These are phyloP conservation scores for Sophora flavescens DNA, from an alignment of 306 rosid genomes.

Conservation along the genomic window DNA sequence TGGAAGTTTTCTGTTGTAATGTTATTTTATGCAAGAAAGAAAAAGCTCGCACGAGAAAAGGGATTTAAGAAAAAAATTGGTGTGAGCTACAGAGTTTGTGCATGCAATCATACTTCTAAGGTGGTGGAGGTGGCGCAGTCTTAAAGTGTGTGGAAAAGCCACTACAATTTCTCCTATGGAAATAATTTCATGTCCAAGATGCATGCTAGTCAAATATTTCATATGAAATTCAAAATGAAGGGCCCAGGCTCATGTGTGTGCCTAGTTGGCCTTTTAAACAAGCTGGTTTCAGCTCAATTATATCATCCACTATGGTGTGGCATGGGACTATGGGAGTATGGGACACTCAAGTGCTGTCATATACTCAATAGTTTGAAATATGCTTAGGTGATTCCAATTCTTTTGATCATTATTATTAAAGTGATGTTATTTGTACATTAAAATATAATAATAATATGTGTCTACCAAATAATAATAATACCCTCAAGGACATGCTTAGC, in stretches of 20 bases:
- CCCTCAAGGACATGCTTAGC: too few species aligned
- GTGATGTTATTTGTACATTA: too few species aligned
- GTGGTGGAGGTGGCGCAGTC: not conserved
- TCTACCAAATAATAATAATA: too few species aligned
- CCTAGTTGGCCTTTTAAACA: not conserved
- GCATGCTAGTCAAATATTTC: not conserved
- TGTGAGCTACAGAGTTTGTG: conserved; percentile 2
- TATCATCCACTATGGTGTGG: conserved; percentile 3
- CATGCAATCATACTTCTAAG: conserved; percentile 36
- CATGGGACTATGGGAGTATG: not conserved
- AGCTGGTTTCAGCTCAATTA: conserved; percentile 13
- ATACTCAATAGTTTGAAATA: not conserved
- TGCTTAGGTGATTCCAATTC: too few species aligned
- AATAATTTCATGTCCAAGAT: conserved; percentile 21
- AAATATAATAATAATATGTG: too few species aligned
- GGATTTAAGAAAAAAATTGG: not conserved
- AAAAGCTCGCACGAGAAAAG: not conserved
- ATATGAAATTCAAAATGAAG: conserved; percentile 20
- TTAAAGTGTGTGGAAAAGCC: not conserved
- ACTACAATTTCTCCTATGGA: not conserved
- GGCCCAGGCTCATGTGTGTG: not conserved
- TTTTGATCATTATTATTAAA: too few species aligned
- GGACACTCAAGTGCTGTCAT: conserved; percentile 17
- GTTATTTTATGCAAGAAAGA: conserved; percentile 17
- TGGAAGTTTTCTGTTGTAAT: not conserved